Evolutionary conservation across 208 protist genomes (phyloP).

Genomic region (Blechomonas ayalai): DNA sequence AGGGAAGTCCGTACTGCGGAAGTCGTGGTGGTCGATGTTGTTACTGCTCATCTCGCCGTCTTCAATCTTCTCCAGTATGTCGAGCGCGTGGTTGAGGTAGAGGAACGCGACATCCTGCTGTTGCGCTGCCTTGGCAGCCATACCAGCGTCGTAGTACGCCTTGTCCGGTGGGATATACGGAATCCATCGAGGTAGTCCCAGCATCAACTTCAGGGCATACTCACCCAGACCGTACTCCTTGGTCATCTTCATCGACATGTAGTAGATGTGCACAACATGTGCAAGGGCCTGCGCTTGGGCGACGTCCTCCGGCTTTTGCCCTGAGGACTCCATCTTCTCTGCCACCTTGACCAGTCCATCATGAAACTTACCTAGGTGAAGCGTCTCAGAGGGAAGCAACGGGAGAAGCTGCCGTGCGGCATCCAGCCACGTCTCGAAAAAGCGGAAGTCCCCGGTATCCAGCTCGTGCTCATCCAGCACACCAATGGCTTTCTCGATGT

Average conservation of each 20-base stretch:
- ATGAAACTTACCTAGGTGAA: slow-evolving; percentile 58
- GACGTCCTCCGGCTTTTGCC: slow-evolving; percentile 79
- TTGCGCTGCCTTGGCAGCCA: slow-evolving; percentile 60
- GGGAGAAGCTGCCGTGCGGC: slow-evolving; percentile 48
- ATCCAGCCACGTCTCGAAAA: slow-evolving; percentile 78
- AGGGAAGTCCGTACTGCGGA: slow-evolving; percentile 84
- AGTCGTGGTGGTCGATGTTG: slow-evolving; percentile 88
- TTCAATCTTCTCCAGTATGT: slow-evolving; percentile 92
- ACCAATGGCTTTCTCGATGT: slow-evolving; percentile 45
- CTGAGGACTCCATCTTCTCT: slow-evolving; percentile 66
- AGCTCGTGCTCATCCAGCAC: slow-evolving; percentile 50
- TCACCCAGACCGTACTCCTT: slow-evolving; percentile 58
- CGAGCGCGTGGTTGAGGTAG: slow-evolving; percentile 94
- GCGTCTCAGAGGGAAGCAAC: slow-evolving; percentile 16
- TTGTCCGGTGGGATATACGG: slow-evolving; percentile 90
- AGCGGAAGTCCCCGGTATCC: slow-evolving; percentile 85
- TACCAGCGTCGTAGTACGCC: slow-evolving; percentile 95
- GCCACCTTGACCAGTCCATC: slow-evolving; percentile 49
- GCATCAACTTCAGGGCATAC: slow-evolving; percentile 76
- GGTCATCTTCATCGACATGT: slow-evolving; percentile 49
- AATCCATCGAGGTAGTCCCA: slow-evolving; percentile 90
- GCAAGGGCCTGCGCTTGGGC: slow-evolving; percentile 49
- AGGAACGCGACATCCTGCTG: slow-evolving; percentile 86
- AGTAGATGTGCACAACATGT: slow-evolving; percentile 83
- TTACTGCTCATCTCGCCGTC: slow-evolving; percentile 71